These are phyloP conservation scores for Aspergillus sp. DNA, from an alignment of 2,329 filamentous ascomycete species.

Conservation along the genomic window DNA sequence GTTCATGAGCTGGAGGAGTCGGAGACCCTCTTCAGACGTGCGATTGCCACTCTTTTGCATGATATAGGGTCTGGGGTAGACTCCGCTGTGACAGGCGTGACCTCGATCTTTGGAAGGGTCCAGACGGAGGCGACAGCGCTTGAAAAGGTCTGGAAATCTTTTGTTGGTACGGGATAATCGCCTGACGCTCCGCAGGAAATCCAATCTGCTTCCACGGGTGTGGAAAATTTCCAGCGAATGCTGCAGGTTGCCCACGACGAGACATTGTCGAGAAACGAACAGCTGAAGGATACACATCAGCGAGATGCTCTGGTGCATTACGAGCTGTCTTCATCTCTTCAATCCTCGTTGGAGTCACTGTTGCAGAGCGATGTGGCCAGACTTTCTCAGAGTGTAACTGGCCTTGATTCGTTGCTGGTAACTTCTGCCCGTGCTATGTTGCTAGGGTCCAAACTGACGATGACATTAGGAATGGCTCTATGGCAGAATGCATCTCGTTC, in stretches of 20 bases:
- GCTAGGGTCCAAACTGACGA: conserved; percentile 4
- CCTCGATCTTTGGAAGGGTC: conserved; percentile 10
- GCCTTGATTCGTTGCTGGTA: conserved; percentile 29
- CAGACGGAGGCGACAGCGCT: conserved; percentile 11
- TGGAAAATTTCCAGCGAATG: conserved; percentile 14
- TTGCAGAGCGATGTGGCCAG: conserved; percentile 18
- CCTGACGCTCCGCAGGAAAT: conserved; percentile 21
- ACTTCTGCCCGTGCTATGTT: conserved; percentile 5
- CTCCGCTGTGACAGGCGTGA: conserved; percentile 11
- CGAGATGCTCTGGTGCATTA: conserved; percentile 17
- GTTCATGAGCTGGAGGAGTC: conserved; percentile 24
- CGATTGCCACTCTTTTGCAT: conserved; percentile 17
- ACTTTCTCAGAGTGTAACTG: conserved; percentile 20
- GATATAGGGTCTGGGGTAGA: conserved; percentile 18
- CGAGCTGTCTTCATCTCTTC: conserved; percentile 22
- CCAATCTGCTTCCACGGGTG: conserved; percentile 15
- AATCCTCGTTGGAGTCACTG: conserved; percentile 23
- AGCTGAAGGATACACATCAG: conserved; percentile 19
- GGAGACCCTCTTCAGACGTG: conserved; percentile 12
- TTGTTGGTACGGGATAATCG: neutral
- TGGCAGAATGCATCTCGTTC: conserved; percentile 15
- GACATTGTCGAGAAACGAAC: conserved; percentile 15
- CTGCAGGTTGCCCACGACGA: conserved; percentile 21
- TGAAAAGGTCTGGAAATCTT: conserved; percentile 12
- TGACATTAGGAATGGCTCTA: conserved; percentile 25